Evolutionary conservation across 2,329 filamentous ascomycete genomes (phyloP), one percentile per base, ranked within the genome.

Genomic region (Ceratocystis eucalypticola): DNA sequence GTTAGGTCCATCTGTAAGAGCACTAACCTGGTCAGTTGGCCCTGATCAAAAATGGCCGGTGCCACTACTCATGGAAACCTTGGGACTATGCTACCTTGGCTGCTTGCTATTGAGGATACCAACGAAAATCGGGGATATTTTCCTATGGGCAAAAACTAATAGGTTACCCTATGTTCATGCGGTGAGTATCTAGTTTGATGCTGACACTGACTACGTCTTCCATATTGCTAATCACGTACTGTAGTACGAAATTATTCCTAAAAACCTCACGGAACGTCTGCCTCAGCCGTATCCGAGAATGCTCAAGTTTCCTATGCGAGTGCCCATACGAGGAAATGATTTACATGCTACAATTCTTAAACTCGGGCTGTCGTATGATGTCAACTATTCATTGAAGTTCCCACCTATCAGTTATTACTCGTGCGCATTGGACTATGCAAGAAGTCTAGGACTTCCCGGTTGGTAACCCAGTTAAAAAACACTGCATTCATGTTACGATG

Each of bases 61-160:
- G 70, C 91, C 92, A 1, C 84, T 78, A 64, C 77, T 95, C 45
- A 77, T 89, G 53, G 92, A 96, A 70, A 88, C 87, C 0, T 75
- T 97, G 64, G 86, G 80, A 1, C 74, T 96, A 10, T 91, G 89
- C 72, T 96, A 96, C 76, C 75, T 96, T 44, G 92, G 85, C 1
- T 85, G 85, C 46, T 72, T 94, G 59, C 78, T 96, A 30, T 78
- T 96, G 70, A 84, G 88, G 66, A 79, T 94, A 66, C 91, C 92
- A 0, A 80, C 89, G n/a, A 84, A 86, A 25, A 77, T 93, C 6
- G 87, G 85, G 10, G 89, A 95, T 69, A 75, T 97, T 12, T 80
- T 80, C 65, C 77, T 78, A 57, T 96, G 89, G 85, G 84, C 83
- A 17, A 82, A 81, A 61, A 78, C 78, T 67, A 86, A 86, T 61